Evolutionary conservation across 257 asterid species (phyloP).

Genomic region (Echites panduratus): DNA sequence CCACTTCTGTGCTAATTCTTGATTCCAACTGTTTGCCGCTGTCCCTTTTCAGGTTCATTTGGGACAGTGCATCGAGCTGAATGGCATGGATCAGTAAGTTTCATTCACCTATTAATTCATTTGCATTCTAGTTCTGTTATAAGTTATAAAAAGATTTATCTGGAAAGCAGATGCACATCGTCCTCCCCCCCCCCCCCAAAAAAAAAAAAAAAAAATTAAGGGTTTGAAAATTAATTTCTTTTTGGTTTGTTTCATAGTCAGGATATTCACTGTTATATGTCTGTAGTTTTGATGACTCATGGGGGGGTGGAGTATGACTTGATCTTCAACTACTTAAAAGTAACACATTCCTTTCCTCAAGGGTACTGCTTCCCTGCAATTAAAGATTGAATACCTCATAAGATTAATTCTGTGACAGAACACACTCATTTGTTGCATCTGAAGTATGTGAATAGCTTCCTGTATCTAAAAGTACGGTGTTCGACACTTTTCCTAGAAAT

Average conservation of each 20-base stretch:
- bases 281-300: background rate
- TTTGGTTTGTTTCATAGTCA: background rate
- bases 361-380: background rate
- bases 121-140: slow-evolving; percentile 5
- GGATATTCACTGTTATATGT: background rate
- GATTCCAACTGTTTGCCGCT: slow-evolving; percentile 13
- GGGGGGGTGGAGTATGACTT: background rate
- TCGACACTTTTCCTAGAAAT: background rate
- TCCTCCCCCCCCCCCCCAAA: too few species aligned
- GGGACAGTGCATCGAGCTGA: slow-evolving; percentile 99
- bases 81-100: slow-evolving; percentile 96
- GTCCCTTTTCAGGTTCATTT: slow-evolving; percentile 66
- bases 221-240: too few species aligned
- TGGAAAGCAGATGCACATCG: background rate
- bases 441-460: background rate
- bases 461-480: background rate
- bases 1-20: slow-evolving; percentile 9
- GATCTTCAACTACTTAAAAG: background rate
- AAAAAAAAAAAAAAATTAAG: too few species aligned
- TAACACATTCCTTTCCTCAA: background rate
- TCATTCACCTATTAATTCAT: slow-evolving; percentile 16
- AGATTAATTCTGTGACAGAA: background rate
- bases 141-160: background rate
- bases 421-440: background rate
- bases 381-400: background rate